Base-by-base conservation (phyloP, 148 eudicot genomes). In the Dysphania ambrosioides region DNA sequence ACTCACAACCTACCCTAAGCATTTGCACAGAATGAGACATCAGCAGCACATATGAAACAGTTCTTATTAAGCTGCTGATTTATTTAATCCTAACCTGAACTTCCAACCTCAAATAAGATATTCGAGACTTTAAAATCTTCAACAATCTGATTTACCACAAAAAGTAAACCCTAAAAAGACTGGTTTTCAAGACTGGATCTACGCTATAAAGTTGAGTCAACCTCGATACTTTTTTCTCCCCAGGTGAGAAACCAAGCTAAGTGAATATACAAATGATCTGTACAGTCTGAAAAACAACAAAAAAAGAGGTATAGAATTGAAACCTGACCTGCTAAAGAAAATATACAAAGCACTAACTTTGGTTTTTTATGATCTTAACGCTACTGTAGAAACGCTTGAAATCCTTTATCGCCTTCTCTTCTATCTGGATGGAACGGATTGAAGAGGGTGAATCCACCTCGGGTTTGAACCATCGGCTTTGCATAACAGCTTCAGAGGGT, bases 391-490 rank as follows among this genome's bases (percentile, higher is more conserved):
- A 90, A 68, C 98, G 96, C 81, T 75, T 88, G 44, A 95, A 88
- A 77, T 95, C 98, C 81, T 95, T 95, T 64, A 95, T 90, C 16
- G 98, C 98, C 88, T 71, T 92, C 75, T 92, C 98, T 87, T 92
- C 98, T 6, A 88, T 92, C 83, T 95, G 98, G 73, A 95, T 95
- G 11, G 93, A 90, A 57, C 96, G 98, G 56, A 95, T 77, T 16
- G 97, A 86, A 21, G 98, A 95, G 44, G 96, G 87, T 24, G 90
- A 65, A 40, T 92, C 93, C 36, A 82, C 77, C 76, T 95, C 98
- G 0, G 97, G 98, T 72, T 87, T 95, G 84, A 85, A 95, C 98
- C 98, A 95, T 75, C 93, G 87, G 81, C 79, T 92, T 67, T 75
- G 71, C 19, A 79, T 82, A 30, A 68, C 78, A 24, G 97, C 77